Percentiles rank a stretch among this genome's conserved stretches.
Conservation (phyloP, 176 grass and related monocot genomes). For the Avena sativa region DNA sequence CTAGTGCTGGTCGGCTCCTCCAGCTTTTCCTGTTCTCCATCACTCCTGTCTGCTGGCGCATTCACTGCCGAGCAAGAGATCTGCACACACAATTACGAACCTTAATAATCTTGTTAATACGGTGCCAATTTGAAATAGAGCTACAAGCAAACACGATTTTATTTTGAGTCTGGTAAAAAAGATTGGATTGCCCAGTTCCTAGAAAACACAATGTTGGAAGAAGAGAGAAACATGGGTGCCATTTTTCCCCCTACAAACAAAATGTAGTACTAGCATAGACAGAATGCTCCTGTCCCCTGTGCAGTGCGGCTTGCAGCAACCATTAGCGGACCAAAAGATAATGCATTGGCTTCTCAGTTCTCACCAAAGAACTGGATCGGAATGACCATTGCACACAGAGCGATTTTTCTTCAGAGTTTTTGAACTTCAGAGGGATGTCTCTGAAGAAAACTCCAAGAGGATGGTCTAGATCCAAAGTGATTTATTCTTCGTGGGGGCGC, state of each 20-base stretch:
- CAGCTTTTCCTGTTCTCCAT: constrained; percentile 72
- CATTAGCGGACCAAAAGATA: background rate
- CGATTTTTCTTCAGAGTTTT: background rate
- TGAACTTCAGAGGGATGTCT: background rate
- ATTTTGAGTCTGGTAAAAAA: background rate
- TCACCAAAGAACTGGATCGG: constrained; percentile 20
- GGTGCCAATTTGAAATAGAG: constrained; percentile 1
- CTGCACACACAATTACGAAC: constrained; percentile 51
- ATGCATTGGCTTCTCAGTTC: background rate
- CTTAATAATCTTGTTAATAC: constrained; percentile 21
- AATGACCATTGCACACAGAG: background rate
- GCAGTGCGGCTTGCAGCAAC: constrained; percentile 26
- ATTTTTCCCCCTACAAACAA: background rate
- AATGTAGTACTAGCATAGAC: background rate
- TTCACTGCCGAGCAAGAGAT: constrained; percentile 75
- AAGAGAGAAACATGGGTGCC: constrained; percentile 6
- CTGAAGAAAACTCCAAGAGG: background rate
- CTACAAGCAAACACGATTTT: background rate
- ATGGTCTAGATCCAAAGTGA: constrained; percentile 14
- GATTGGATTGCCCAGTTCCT: constrained; percentile 7
- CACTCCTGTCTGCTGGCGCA: constrained; percentile 54
- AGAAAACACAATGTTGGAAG: background rate
- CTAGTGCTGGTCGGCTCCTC: constrained; percentile 63
- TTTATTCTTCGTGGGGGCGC: background rate
- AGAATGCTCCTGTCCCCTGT: background rate